Evolutionary conservation across 371 early-diverging fungal genomes (phyloP).

Genomic region (Synchytrium microbalum): DNA sequence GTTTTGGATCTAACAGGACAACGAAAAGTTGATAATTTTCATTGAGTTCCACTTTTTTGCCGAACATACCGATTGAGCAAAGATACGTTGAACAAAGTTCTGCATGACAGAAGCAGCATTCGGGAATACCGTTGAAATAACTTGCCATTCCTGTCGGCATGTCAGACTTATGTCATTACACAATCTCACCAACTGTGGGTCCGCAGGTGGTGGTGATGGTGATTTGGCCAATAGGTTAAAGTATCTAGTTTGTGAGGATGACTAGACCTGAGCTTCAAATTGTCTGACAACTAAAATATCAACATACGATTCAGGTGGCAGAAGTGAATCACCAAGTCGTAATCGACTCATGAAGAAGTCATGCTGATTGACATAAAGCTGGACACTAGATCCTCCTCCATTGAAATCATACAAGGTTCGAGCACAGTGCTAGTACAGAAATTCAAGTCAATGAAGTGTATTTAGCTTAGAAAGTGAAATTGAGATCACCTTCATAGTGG

Average conservation of each 20-base stretch:
- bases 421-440: slow-evolving; percentile 63
- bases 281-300: neutral
- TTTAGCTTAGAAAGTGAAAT: slow-evolving; percentile 5
- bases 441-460: neutral
- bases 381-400: slow-evolving; percentile 89
- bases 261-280: neutral
- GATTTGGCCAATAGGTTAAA: neutral
- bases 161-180: slow-evolving; percentile 76
- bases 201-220: slow-evolving; percentile 28
- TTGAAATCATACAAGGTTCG: slow-evolving; percentile 86
- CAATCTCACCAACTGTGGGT: slow-evolving; percentile 67
- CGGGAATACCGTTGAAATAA: slow-evolving; percentile 88
- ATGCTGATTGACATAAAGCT: slow-evolving; percentile 92
- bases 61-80: slow-evolving; percentile 80
- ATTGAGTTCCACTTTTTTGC: neutral
- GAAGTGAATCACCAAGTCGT: slow-evolving; percentile 36
- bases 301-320: neutral
- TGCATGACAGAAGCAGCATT: slow-evolving; percentile 84
- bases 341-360: slow-evolving; percentile 84
- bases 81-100: slow-evolving; percentile 85
- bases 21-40: neutral
- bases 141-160: slow-evolving; percentile 75
- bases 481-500: slow-evolving; percentile 43
- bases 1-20: slow-evolving; percentile 63
- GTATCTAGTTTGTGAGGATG: neutral